Percentiles rank a stretch among this genome's conserved stretches.
Evolutionary conservation across 1,284 basidiomycete species (phyloP).

Genomic region (Marasmius fiardii): DNA sequence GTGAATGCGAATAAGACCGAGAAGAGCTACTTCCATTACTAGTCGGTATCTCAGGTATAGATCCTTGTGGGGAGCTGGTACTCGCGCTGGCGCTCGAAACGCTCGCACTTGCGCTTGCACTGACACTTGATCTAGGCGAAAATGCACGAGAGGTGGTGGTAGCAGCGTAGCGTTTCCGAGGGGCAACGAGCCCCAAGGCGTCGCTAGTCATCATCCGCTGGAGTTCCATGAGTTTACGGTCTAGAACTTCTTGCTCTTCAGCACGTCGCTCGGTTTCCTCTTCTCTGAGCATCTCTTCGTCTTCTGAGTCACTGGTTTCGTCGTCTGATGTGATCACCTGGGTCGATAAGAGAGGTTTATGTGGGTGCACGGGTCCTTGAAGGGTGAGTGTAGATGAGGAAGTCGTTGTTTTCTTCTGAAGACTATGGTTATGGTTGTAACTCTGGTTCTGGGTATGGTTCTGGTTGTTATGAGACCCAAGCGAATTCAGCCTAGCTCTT

Average conservation of each 20-base stretch:
- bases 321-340: constrained; percentile 49
- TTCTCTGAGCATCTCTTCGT: constrained; percentile 53
- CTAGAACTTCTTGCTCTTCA: constrained; percentile 67
- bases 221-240: constrained; percentile 61
- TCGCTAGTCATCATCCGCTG: constrained; percentile 71
- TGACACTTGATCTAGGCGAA: constrained; percentile 42
- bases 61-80: constrained; percentile 66
- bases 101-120: constrained; percentile 54
- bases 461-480: constrained; percentile 32
- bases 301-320: constrained; percentile 50
- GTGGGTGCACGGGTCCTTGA: constrained; percentile 44
- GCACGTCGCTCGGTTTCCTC: constrained; percentile 61
- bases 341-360: constrained; percentile 31
- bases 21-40: constrained; percentile 44
- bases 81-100: constrained; percentile 24
- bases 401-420: constrained; percentile 40
- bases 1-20: constrained; percentile 44
- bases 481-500: constrained; percentile 65
- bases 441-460: too few relatives aligned
- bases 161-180: constrained; percentile 32
- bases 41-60: constrained; percentile 76
- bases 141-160: constrained; percentile 43
- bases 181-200: constrained; percentile 63
- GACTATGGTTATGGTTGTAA: neutral
- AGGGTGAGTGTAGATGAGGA: constrained; percentile 70